phyloP scores from a whole-genome alignment of 805 yeast species.

The Teunomyces lycoperdinae region DNA sequence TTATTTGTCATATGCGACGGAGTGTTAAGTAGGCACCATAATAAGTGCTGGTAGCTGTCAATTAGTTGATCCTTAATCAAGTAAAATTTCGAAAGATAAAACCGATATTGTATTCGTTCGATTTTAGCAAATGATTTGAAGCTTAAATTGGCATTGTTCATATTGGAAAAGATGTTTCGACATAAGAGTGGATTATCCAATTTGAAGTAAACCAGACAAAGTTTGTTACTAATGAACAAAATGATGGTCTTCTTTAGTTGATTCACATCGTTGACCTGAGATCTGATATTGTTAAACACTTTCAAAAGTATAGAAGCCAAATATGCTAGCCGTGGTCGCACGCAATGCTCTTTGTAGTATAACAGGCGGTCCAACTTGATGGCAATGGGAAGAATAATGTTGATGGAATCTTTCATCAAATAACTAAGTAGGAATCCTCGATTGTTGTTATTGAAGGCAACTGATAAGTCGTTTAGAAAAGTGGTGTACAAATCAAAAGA shows the following conservation, averaged over 20 bases:
- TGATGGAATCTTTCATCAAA: slow-evolving; percentile 36
- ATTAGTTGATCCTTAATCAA: slow-evolving; percentile 50
- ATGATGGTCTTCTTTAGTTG: slow-evolving; percentile 47
- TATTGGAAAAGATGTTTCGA: slow-evolving; percentile 59
- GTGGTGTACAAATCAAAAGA: slow-evolving; percentile 55
- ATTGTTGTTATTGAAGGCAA: slow-evolving; percentile 46
- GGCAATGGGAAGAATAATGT: slow-evolving; percentile 44
- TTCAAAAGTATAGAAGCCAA: slow-evolving; percentile 54
- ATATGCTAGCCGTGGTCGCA: slow-evolving; percentile 46
- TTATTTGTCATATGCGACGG: slow-evolving; percentile 32
- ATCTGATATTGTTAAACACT: slow-evolving; percentile 59
- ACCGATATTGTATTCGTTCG: slow-evolving; percentile 53
- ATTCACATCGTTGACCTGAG: slow-evolving; percentile 37
- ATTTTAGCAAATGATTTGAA: slow-evolving; percentile 38
- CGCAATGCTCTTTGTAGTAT: slow-evolving; percentile 36
- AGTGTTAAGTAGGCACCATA: slow-evolving; percentile 50
- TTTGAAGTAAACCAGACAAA: slow-evolving; percentile 56
- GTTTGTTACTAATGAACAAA: slow-evolving; percentile 49
- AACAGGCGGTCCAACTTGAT: slow-evolving; percentile 39
- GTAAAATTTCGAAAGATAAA: slow-evolving; percentile 52
- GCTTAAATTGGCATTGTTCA: slow-evolving; percentile 49
- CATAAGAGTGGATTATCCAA: slow-evolving; percentile 57
- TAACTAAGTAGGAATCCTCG: slow-evolving; percentile 37
- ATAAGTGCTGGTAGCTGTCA: slow-evolving; percentile 48
- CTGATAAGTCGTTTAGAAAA: slow-evolving; percentile 45